Evolutionary conservation across 805 yeast species (phyloP), one percentile per base, ranked within the genome.

Genomic region (Nakazawaea laoshanensis): DNA sequence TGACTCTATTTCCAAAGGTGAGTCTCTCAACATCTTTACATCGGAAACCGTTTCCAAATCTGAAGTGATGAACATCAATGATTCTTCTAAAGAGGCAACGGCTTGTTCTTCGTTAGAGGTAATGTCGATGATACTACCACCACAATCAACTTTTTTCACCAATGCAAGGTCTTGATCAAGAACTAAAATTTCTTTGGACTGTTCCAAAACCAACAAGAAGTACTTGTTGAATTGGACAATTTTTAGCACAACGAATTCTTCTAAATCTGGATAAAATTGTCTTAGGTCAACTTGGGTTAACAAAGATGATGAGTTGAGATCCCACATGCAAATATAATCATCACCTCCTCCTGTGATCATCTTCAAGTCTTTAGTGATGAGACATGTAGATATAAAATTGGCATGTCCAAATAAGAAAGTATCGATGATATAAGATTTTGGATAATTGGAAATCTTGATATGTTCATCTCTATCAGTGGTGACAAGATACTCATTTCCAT

Each of bases 391-490:
- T 7, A 92, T 77, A 44, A 86, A 94, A 53, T 86, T 82, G 27
- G 65, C 63, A 52, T 89, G 96, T 3, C 95, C 96, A 53, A 85
- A 85, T 33, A 88, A 63, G 75, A 85, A 87, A 46, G 75, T 71
- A 41, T 86, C 81, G 33, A 94, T 77, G 17, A 87, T 73, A 45
- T 64, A 85, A 3, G 88, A 63, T 41, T 77, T 68, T 2, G 96
- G 97, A 47, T 70, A 86, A 42, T 74, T 69, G 3, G 95, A 73
- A 12, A 92, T 66, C 52, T 94, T 71, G 41, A 92, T 81, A 55
- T 94, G 99, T 56, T 92, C 99, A 56, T 92, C 99, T 57, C 98
- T 71, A 59, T 92, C 99, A 24, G 88, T 76, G 2, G 94, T 77
- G 35, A 89, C 65, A 11, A 88, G 52, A 39, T 57, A 80, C 41